phyloP scores from a whole-genome alignment of 2,329 filamentous ascomycete species.

The Neurospora sp. region DNA sequence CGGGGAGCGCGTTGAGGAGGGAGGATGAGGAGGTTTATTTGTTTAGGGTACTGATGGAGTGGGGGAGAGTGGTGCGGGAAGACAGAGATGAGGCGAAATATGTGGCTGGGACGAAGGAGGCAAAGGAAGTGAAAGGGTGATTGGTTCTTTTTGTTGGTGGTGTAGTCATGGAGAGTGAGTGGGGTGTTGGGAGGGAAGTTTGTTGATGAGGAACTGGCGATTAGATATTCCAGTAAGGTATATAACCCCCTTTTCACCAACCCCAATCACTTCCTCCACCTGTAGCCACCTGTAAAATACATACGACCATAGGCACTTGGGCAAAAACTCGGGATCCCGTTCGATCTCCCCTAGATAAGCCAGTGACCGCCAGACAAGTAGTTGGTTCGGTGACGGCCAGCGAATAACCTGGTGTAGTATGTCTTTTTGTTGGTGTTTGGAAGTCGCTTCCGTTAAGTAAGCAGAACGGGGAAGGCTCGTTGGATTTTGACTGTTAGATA shows the following conservation, averaged over 20 bases:
- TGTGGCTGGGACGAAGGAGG: slow-evolving; percentile 5
- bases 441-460: not conserved
- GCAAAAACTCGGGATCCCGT: not conserved
- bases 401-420: not conserved
- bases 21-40: slow-evolving; percentile 77
- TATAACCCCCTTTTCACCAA: not conserved
- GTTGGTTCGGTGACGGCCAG: not conserved
- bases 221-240: not conserved
- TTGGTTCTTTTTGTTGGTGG: too few species aligned
- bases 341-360: not conserved
- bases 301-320: not conserved
- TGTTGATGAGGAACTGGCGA: not conserved
- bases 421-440: not conserved
- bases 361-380: not conserved
- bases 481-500: not conserved
- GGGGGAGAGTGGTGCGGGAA: slow-evolving; percentile 61
- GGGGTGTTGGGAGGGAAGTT: not conserved
- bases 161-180: not conserved
- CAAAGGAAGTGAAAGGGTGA: not conserved
- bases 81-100: slow-evolving; percentile 36
- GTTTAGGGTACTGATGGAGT: slow-evolving; percentile 68
- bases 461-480: not conserved
- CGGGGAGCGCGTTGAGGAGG: slow-evolving; percentile 48
- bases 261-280: not conserved
- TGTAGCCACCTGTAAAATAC: not conserved